These are phyloP conservation scores for Pleurotus citrinopileatus DNA, from an alignment of 768 basidiomycete species.

Conservation along the genomic window DNA sequence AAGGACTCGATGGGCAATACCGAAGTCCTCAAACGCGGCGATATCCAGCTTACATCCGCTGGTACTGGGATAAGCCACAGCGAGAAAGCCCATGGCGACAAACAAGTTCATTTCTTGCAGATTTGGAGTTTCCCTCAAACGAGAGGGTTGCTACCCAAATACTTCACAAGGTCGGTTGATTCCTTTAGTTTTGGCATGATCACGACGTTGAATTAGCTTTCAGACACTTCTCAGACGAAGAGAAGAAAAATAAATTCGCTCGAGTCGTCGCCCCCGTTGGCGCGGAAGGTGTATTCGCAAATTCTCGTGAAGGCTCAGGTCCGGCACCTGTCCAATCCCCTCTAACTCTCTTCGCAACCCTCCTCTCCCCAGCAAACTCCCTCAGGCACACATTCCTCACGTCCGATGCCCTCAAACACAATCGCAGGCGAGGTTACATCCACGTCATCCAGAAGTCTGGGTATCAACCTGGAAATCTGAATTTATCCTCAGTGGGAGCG, in stretches of 20 bases:
- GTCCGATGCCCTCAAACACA: constrained; percentile 2
- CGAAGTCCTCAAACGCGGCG: constrained; percentile 86
- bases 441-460: constrained; percentile 87
- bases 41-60: constrained; percentile 88
- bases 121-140: constrained; percentile 47
- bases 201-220: background rate
- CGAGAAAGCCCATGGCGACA: constrained; percentile 42
- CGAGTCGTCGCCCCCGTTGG: constrained; percentile 75
- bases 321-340: constrained; percentile 79
- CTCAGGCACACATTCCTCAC: constrained; percentile 12
- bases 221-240: constrained; percentile 70
- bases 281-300: constrained; percentile 49
- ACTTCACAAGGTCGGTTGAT: constrained; percentile 63
- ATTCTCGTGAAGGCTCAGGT: constrained; percentile 64
- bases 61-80: constrained; percentile 91
- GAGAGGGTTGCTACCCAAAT: constrained; percentile 61
- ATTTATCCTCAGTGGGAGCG: constrained; percentile 52
- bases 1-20: constrained; percentile 90
- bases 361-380: constrained; percentile 36
- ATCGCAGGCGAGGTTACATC: constrained; percentile 66
- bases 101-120: constrained; percentile 49
- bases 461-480: constrained; percentile 44
- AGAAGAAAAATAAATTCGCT: constrained; percentile 73
- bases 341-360: constrained; percentile 69
- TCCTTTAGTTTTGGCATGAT: background rate